Conservation (phyloP, 2,329 filamentous ascomycete species). For the Penicillium corylophilum region DNA sequence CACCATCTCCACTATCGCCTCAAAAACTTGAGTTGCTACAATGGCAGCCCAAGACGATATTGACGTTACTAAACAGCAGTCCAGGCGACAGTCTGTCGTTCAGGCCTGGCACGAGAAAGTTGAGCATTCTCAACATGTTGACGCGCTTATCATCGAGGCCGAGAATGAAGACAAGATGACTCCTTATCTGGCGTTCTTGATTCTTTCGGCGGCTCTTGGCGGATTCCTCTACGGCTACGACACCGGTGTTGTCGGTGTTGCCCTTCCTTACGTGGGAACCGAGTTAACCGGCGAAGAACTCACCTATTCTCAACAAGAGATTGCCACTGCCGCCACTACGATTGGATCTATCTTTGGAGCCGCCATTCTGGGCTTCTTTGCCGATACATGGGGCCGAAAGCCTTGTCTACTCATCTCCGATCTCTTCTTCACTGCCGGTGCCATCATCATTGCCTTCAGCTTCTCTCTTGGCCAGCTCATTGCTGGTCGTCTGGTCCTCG, state of each 20-base stretch:
- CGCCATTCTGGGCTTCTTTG: background rate
- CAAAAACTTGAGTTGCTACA: too few relatives aligned
- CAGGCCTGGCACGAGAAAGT: too few relatives aligned
- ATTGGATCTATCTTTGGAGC: background rate
- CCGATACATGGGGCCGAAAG: background rate
- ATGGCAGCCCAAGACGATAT: too few relatives aligned
- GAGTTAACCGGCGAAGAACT: background rate
- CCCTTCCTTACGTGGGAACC: background rate
- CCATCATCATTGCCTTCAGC: background rate
- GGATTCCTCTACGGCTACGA: background rate
- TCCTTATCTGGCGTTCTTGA: background rate
- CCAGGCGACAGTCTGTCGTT: too few relatives aligned
- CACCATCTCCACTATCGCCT: too few relatives aligned
- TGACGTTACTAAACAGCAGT: too few relatives aligned
- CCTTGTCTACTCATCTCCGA: background rate
- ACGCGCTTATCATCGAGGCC: too few relatives aligned
- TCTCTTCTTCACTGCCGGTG: background rate
- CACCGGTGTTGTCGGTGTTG: background rate
- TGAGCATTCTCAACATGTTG: too few relatives aligned
- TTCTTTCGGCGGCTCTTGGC: background rate
- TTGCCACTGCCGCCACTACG: background rate
- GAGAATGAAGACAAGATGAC: conserved; percentile 3
- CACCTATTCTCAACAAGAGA: background rate
- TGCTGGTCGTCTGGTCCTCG: conserved; percentile 1
- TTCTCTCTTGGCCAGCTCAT: conserved; percentile 1